Percentiles rank a stretch among this genome's conserved stretches.
phyloP scores from a whole-genome alignment of 495 filamentous ascomycete species.

The Thermochaetoides thermophila region DNA sequence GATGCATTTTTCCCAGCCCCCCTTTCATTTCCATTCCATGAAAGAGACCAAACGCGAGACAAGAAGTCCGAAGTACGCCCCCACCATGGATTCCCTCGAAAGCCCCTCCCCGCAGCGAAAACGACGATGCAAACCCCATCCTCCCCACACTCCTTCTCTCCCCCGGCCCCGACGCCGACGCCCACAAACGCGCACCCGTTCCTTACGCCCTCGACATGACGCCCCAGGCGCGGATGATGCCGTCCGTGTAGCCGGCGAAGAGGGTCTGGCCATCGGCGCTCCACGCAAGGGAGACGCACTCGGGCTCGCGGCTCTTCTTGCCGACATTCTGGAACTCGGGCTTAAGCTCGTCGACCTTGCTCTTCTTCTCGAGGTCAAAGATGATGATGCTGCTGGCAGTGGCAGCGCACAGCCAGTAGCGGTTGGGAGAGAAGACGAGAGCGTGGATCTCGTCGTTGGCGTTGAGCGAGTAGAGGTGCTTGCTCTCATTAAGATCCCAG shows the following conservation, averaged over 20 bases:
- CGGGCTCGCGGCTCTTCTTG: constrained; percentile 98
- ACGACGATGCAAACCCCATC: constrained; percentile 15
- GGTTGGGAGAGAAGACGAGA: constrained; percentile 99
- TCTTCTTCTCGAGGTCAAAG: constrained; percentile 99
- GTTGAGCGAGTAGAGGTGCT: constrained; percentile 99
- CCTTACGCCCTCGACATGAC: constrained; percentile 65
- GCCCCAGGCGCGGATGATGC: constrained; percentile 98
- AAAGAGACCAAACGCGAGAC: constrained; percentile 25
- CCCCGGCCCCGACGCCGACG: constrained; percentile 3
- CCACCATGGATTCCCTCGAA: constrained; percentile 25
- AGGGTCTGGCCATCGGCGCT: constrained; percentile 95
- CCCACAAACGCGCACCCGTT: constrained; percentile 9
- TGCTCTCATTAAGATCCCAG: constrained; percentile 99
- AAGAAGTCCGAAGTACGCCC: constrained; percentile 26
- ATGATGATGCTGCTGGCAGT: constrained; percentile 97
- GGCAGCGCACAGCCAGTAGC: constrained; percentile 99
- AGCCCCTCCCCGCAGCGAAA: constrained; percentile 14
- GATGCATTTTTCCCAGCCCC: constrained; percentile 22
- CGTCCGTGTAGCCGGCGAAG: constrained; percentile 99
- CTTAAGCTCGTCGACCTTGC: constrained; percentile 99
- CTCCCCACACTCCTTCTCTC: constrained; percentile 6
- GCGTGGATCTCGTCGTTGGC: constrained; percentile 99
- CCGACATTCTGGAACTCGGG: constrained; percentile 91
- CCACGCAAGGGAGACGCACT: constrained; percentile 96
- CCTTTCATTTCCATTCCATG: constrained; percentile 19